A percentile compares a stretch with the other conserved stretches of the same genome.
phyloP scores from a whole-genome alignment of 2,329 filamentous ascomycete genomes.

The Beauveria australis region DNA sequence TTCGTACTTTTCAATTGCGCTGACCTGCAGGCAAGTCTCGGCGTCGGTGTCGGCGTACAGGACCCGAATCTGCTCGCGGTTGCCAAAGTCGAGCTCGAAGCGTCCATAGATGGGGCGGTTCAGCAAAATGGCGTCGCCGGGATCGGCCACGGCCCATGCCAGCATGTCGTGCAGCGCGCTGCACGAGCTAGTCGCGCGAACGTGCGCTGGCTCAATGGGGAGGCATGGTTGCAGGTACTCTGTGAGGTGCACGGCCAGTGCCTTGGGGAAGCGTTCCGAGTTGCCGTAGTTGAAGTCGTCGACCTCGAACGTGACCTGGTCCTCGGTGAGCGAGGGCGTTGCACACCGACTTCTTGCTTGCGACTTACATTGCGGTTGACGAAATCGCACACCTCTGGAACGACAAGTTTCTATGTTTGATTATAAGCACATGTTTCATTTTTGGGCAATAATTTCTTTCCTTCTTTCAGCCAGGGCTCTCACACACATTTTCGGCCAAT shows the following conservation, averaged over 20 bases:
- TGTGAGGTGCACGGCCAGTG: constrained; percentile 30
- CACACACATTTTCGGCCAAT: constrained; percentile 38
- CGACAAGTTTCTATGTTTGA: constrained; percentile 29
- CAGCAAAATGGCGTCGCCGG: constrained; percentile 30
- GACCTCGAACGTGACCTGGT: constrained; percentile 20
- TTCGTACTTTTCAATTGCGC: constrained; percentile 37
- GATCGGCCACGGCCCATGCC: constrained; percentile 29
- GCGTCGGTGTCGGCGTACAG: constrained; percentile 37
- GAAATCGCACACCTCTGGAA: constrained; percentile 24
- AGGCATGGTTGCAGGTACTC: constrained; percentile 26
- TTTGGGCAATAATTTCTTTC: neutral
- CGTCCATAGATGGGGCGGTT: constrained; percentile 38
- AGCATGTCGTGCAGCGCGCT: constrained; percentile 32
- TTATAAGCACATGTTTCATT: neutral
- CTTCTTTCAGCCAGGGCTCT: neutral
- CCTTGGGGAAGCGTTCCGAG: constrained; percentile 23
- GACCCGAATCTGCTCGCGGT: constrained; percentile 32
- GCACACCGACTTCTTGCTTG: neutral
- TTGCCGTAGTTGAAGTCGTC: constrained; percentile 29
- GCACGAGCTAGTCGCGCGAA: constrained; percentile 27
- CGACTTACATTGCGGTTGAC: constrained; percentile 23
- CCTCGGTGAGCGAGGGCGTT: neutral
- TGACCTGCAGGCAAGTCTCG: constrained; percentile 34
- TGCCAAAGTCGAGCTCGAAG: constrained; percentile 40
- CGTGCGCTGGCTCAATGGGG: constrained; percentile 22